These are phyloP conservation scores for Teunomyces gatunensis DNA, from an alignment of 805 yeast genomes.

Conservation along the genomic window DNA sequence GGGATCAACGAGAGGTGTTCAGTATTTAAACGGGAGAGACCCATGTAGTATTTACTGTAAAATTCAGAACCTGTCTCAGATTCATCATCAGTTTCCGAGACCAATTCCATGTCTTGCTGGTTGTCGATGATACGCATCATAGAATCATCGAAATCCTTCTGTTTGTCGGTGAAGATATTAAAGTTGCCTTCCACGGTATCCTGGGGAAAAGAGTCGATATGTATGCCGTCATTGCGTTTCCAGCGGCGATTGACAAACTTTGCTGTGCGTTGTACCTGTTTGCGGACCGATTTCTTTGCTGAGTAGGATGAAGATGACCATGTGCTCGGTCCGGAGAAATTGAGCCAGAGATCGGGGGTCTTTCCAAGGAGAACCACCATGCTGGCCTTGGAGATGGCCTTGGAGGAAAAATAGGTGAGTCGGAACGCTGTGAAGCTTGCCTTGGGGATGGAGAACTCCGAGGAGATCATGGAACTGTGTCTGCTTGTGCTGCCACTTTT, in stretches of 20 bases:
- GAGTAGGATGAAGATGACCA: slow-evolving; percentile 12
- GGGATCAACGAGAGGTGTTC: neutral
- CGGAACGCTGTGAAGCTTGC: slow-evolving; percentile 62
- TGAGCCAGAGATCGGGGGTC: slow-evolving; percentile 56
- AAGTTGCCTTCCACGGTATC: slow-evolving; percentile 7
- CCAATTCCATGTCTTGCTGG: neutral
- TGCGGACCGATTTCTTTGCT: slow-evolving; percentile 9
- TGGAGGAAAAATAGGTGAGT: slow-evolving; percentile 50
- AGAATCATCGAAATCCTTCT: neutral
- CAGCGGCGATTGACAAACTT: slow-evolving; percentile 6
- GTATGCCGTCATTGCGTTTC: neutral
- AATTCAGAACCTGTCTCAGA: neutral
- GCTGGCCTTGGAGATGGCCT: slow-evolving; percentile 48
- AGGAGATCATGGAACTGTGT: neutral
- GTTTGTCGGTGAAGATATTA: slow-evolving; percentile 6
- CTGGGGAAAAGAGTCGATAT: slow-evolving; percentile 1
- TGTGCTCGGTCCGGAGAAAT: slow-evolving; percentile 30
- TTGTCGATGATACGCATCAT: slow-evolving; percentile 4
- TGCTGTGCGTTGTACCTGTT: slow-evolving; percentile 5
- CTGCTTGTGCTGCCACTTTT: neutral
- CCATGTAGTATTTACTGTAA: neutral
- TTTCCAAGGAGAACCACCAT: slow-evolving; percentile 53
- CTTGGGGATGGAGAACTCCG: slow-evolving; percentile 37
- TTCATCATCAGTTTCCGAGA: neutral
- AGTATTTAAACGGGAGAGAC: slow-evolving; percentile 1